Percentiles rank a stretch among this genome's conserved stretches.
These are phyloP conservation scores for Solanum hybrid DNA, from an alignment of 305 asterid genomes.

Conservation along the genomic window DNA sequence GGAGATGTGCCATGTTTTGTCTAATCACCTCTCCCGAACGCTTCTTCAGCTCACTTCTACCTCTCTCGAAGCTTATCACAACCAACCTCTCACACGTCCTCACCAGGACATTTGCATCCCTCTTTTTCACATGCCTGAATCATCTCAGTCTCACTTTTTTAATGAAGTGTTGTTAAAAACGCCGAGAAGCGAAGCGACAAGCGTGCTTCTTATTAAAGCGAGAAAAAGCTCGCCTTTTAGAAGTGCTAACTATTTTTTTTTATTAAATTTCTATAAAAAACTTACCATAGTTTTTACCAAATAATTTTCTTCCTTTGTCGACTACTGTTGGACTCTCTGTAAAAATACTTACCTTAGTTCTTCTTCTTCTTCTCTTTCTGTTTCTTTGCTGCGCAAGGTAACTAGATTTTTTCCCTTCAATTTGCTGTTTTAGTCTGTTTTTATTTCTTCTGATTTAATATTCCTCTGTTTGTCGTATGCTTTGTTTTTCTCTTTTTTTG, in stretches of 20 bases:
- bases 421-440: background rate
- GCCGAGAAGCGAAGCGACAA: background rate
- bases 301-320: background rate
- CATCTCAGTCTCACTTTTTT: background rate
- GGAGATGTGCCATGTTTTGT: background rate
- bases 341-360: background rate
- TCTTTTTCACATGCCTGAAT: background rate
- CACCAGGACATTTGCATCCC: background rate
- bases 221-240: background rate
- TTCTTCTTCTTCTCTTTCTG: background rate
- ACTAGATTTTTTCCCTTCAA: background rate
- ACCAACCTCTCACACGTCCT: background rate
- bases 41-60: background rate
- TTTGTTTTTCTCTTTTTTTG: background rate
- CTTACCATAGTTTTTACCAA: background rate
- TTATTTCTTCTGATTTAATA: background rate
- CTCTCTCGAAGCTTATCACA: background rate
- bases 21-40: background rate
- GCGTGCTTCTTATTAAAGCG: background rate
- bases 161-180: background rate
- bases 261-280: too few relatives aligned
- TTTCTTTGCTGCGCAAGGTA: background rate
- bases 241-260: background rate
- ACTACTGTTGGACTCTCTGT: background rate
- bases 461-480: background rate